Conservation (phyloP, 2,329 filamentous ascomycete species). For the Alternaria gansuensis region DNA sequence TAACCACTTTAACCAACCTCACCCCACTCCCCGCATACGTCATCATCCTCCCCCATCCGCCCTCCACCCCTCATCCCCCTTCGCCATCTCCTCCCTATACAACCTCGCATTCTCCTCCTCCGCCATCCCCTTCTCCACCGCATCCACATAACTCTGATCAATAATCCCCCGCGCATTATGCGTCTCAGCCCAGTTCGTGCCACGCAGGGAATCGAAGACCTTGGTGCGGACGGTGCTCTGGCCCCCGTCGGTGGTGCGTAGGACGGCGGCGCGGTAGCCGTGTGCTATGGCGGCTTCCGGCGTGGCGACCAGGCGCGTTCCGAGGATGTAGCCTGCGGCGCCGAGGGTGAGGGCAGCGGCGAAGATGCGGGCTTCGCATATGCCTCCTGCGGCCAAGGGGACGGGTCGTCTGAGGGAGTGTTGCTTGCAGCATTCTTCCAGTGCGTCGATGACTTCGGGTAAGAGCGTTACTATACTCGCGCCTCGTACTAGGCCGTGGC, state of each 20-base stretch:
- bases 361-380: constrained; percentile 65
- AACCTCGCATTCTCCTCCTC: constrained; percentile 57
- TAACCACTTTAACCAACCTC: constrained; percentile 64
- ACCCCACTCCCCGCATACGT: constrained; percentile 71
- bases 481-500: constrained; percentile 66
- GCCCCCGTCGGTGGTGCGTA: constrained; percentile 61
- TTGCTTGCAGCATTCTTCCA: constrained; percentile 38
- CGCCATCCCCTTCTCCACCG: constrained; percentile 48
- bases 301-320: constrained; percentile 69
- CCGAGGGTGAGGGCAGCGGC: constrained; percentile 66
- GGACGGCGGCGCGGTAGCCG: constrained; percentile 59
- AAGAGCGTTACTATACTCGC: constrained; percentile 66
- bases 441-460: constrained; percentile 64
- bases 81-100: constrained; percentile 60
- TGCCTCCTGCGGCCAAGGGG: constrained; percentile 68
- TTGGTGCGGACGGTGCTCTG: constrained; percentile 60
- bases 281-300: constrained; percentile 58
- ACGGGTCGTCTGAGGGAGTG: constrained; percentile 28
- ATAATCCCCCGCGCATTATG: constrained; percentile 68
- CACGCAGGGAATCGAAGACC: constrained; percentile 63
- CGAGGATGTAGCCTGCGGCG: constrained; percentile 64
- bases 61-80: constrained; percentile 62
- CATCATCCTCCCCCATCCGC: constrained; percentile 61
- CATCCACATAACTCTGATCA: constrained; percentile 62
- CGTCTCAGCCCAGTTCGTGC: constrained; percentile 66